These are phyloP conservation scores for Aureobasidium sp. DNA, from an alignment of 2,329 filamentous ascomycete genomes.

Conservation along the genomic window DNA sequence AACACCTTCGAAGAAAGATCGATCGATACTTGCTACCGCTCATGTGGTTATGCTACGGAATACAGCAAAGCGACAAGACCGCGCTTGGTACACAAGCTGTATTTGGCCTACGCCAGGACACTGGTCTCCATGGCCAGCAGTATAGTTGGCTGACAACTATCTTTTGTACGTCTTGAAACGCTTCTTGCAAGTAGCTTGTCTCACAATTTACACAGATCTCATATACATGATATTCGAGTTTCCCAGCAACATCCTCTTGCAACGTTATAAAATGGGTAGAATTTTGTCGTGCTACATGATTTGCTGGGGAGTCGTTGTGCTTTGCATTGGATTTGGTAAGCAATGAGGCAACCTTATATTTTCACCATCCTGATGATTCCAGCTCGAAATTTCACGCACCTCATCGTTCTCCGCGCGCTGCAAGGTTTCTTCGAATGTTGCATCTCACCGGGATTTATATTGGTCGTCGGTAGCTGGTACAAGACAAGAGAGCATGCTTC, in stretches of 20 bases:
- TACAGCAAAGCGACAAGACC: slow-evolving; percentile 45
- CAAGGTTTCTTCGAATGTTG: slow-evolving; percentile 35
- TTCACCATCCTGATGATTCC: background rate
- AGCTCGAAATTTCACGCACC: slow-evolving; percentile 28
- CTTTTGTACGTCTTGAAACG: slow-evolving; percentile 26
- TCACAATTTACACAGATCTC: slow-evolving; percentile 23
- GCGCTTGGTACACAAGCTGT: slow-evolving; percentile 34
- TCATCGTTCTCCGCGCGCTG: slow-evolving; percentile 31
- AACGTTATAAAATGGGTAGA: slow-evolving; percentile 31
- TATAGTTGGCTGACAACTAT: slow-evolving; percentile 38
- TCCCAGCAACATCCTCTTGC: slow-evolving; percentile 30
- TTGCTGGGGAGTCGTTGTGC: slow-evolving; percentile 26
- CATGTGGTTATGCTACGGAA: slow-evolving; percentile 45
- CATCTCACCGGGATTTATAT: slow-evolving; percentile 31
- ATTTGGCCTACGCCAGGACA: slow-evolving; percentile 45
- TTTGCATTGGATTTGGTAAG: slow-evolving; percentile 24
- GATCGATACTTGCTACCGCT: slow-evolving; percentile 42
- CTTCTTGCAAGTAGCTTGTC: background rate
- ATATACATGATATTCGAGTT: slow-evolving; percentile 35
- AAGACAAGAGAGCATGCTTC: slow-evolving; percentile 30
- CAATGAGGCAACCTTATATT: background rate
- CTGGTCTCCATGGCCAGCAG: slow-evolving; percentile 31
- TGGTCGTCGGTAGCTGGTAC: slow-evolving; percentile 32
- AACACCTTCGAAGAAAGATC: slow-evolving; percentile 31
- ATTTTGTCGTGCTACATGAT: slow-evolving; percentile 33